phyloP scores from a whole-genome alignment of 176 grass and related monocot species.

The Avena eriantha region DNA sequence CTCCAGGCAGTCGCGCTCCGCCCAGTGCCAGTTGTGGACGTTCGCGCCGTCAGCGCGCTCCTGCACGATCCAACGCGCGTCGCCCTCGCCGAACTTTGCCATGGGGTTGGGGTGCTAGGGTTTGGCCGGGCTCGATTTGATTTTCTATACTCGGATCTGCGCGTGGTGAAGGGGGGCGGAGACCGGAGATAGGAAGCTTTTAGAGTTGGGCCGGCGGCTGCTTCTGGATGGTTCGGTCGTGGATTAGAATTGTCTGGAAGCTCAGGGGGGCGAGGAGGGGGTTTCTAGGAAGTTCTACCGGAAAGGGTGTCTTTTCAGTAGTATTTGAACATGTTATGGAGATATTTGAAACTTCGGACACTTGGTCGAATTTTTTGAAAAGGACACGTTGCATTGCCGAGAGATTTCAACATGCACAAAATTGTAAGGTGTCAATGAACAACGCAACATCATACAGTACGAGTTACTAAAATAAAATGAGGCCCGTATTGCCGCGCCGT shows the following conservation, averaged over 20 bases:
- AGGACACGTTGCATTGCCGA: no score
- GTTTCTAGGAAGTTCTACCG: neutral
- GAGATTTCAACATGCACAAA: no score
- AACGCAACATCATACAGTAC: no score
- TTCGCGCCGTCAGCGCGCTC: conserved; percentile 91
- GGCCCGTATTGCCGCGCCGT: no score
- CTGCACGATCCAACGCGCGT: conserved; percentile 97
- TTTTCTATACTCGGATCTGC: conserved; percentile 45
- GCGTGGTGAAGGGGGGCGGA: neutral
- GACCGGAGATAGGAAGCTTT: neutral
- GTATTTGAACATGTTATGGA: neutral
- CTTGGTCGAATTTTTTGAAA: no score
- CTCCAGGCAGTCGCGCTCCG: conserved; percentile 92
- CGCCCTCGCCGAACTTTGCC: conserved; percentile 93
- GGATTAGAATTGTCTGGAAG: conserved; percentile 53
- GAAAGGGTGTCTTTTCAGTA: neutral
- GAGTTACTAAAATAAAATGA: no score
- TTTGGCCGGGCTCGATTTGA: conserved; percentile 35
- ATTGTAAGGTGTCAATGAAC: no score
- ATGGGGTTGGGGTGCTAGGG: conserved; percentile 46
- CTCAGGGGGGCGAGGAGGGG: neutral
- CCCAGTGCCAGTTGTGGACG: conserved; percentile 99
- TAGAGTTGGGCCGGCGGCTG: conserved; percentile 20
- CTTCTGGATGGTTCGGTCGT: conserved; percentile 62
- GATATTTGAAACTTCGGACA: no score